Evolutionary conservation across 371 early-diverging fungal genomes (phyloP), one percentile per base, ranked within the genome.

Genomic region (Mycotypha africana): DNA sequence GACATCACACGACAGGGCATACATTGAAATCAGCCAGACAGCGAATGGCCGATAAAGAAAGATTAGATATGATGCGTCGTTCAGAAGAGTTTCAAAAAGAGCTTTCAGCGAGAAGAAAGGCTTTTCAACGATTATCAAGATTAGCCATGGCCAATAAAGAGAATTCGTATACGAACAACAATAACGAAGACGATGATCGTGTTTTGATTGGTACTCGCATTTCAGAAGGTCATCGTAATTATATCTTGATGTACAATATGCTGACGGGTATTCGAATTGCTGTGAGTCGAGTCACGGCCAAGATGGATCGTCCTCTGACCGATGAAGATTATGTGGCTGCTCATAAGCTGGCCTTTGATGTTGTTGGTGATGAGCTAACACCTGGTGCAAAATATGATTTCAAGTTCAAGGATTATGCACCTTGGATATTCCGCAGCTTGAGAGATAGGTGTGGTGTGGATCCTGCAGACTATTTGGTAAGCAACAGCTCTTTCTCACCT

Each of bases 361-460:
- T 86, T 81, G 85, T 83, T 4, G 94, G 93, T 23, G 89, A 91
- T 62, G 94, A 95, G 59, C 60, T 92, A 62, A 91, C 90, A 3
- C 89, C 95, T 4, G 83, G 84, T 8, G 85, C 91, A 19, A 83
- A 86, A 49, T 95, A 95, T 65, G 95, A 95, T 51, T 95, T 95
- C 68, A 93, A 95, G 67, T 96, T 95, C 59, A 96, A 95, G 60
- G 97, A 96, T 63, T 95, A 95, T 63, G 89, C 93, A 2, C 97
- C 95, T 12, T 91, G 90, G 90, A 91, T 91, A 4, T 96, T 96
- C 58, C 81, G 93, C 30, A 67, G 76, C 50, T 76, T 95, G 37
- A 72, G 97, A 21, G 85, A 90, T 45, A 72, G 74, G 16, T 94
- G 92, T 61, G 74, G 80, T 28, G 82, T 96, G 25, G 89, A 91